These are phyloP conservation scores for Aspergillus neoniger DNA, from an alignment of 2,329 filamentous ascomycete genomes.

Conservation along the genomic window DNA sequence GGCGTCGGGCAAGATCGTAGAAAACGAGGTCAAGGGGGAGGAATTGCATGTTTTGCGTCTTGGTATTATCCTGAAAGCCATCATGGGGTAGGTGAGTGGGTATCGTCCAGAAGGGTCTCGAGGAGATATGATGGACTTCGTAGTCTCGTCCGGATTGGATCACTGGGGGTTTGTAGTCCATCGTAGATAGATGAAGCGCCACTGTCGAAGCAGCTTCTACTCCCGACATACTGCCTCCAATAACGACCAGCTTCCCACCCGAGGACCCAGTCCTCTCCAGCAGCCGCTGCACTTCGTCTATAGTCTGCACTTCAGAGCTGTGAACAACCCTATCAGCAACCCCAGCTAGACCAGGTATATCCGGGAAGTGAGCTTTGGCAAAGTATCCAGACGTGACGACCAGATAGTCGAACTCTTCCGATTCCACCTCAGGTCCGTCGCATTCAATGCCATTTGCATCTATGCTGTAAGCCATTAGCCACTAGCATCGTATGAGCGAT, in stretches of 20 bases:
- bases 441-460: not conserved
- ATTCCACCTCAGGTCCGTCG: constrained; percentile 12
- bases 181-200: constrained; percentile 69
- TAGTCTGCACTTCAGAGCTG: constrained; percentile 65
- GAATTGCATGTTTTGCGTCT: constrained; percentile 52
- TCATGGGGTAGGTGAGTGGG: constrained; percentile 53
- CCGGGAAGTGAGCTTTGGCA: constrained; percentile 59
- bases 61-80: constrained; percentile 6
- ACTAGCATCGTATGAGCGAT: no score
- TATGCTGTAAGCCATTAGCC: not conserved
- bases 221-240: constrained; percentile 82
- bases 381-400: constrained; percentile 78
- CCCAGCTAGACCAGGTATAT: constrained; percentile 37
- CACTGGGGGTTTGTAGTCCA: constrained; percentile 47
- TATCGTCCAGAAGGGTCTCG: constrained; percentile 71
- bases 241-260: constrained; percentile 67
- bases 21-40: constrained; percentile 71
- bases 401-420: constrained; percentile 65
- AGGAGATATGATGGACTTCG: constrained; percentile 67
- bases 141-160: constrained; percentile 45
- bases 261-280: constrained; percentile 14
- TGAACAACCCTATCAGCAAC: constrained; percentile 60
- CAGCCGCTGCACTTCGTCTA: constrained; percentile 38
- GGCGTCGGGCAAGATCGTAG: constrained; percentile 68
- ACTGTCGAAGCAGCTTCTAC: constrained; percentile 74